Evolutionary conservation across 805 yeast species (phyloP).

Genomic region (Ogataea populi-albae): DNA sequence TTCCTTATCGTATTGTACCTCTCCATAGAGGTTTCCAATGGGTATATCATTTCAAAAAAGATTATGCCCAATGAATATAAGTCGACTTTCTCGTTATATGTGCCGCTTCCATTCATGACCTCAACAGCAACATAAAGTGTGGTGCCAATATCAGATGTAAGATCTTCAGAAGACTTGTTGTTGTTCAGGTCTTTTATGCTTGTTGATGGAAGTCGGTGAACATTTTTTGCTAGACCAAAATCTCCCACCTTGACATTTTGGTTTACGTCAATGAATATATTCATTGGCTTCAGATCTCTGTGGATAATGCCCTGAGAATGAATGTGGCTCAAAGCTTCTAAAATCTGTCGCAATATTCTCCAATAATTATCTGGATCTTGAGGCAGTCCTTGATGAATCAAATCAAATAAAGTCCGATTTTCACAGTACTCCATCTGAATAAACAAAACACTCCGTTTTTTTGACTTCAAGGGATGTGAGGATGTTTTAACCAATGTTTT

Average conservation of each 20-base stretch:
- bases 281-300: slow-evolving; percentile 92
- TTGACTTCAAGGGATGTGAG: slow-evolving; percentile 17
- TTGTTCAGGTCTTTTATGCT: slow-evolving; percentile 15
- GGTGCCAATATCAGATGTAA: slow-evolving; percentile 93
- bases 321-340: slow-evolving; percentile 87
- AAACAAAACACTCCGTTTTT: slow-evolving; percentile 66
- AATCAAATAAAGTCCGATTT: slow-evolving; percentile 80
- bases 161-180: slow-evolving; percentile 52
- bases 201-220: slow-evolving; percentile 45
- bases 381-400: slow-evolving; percentile 75
- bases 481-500: slow-evolving; percentile 8
- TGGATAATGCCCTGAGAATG: slow-evolving; percentile 94
- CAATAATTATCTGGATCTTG: slow-evolving; percentile 77
- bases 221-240: slow-evolving; percentile 93
- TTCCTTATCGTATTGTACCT: slow-evolving; percentile 69
- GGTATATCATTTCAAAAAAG: slow-evolving; percentile 90
- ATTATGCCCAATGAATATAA: slow-evolving; percentile 94
- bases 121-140: slow-evolving; percentile 90
- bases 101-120: slow-evolving; percentile 65
- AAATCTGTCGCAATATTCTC: slow-evolving; percentile 80
- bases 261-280: slow-evolving; percentile 88
- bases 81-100: slow-evolving; percentile 92
- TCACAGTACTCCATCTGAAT: slow-evolving; percentile 99
- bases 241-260: slow-evolving; percentile 93
- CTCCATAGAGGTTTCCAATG: slow-evolving; percentile 91